Percentiles rank a stretch among this genome's conserved stretches.
Evolutionary conservation across 2,329 filamentous ascomycete genomes (phyloP).

Genomic region (Remersonia thermophila): DNA sequence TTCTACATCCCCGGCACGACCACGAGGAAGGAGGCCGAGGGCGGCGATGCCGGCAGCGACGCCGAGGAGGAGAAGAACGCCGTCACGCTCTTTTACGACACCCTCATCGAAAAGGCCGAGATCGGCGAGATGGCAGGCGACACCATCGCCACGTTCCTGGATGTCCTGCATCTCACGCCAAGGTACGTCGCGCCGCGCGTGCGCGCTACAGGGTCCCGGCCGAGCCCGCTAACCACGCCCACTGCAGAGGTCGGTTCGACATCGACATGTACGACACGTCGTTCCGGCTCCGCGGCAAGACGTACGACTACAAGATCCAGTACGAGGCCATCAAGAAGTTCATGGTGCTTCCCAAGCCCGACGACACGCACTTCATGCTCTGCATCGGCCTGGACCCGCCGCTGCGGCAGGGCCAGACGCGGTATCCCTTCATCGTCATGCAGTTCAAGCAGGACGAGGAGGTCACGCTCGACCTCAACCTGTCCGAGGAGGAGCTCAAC

Average conservation of each 20-base stretch:
- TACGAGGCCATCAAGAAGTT: constrained; percentile 98
- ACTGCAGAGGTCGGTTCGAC: constrained; percentile 90
- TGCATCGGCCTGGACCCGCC: constrained; percentile 91
- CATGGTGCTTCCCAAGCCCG: constrained; percentile 96
- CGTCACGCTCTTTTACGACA: constrained; percentile 95
- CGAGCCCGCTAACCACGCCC: too few species aligned
- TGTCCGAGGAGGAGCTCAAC: constrained; percentile 79
- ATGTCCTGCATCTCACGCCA: constrained; percentile 92
- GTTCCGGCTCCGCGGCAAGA: constrained; percentile 94
- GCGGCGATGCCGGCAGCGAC: constrained; percentile 59
- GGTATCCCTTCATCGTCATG: constrained; percentile 98
- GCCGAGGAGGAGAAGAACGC: constrained; percentile 80
- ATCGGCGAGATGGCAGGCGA: constrained; percentile 98
- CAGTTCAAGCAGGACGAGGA: constrained; percentile 98
- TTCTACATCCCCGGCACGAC: constrained; percentile 95
- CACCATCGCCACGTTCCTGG: constrained; percentile 92
- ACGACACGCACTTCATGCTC: constrained; percentile 90
- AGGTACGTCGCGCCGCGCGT: constrained; percentile 55
- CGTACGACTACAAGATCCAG: constrained; percentile 99
- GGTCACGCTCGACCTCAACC: constrained; percentile 89
- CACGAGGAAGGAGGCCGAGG: constrained; percentile 61
- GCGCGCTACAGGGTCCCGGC: too few species aligned
- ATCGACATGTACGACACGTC: constrained; percentile 99
- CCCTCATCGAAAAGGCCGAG: constrained; percentile 94
- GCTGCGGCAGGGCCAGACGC: constrained; percentile 88